Percentiles rank a stretch among this genome's conserved stretches.
Evolutionary conservation across 1,284 basidiomycete genomes (phyloP).

Genomic region (Rhodofomes roseus): DNA sequence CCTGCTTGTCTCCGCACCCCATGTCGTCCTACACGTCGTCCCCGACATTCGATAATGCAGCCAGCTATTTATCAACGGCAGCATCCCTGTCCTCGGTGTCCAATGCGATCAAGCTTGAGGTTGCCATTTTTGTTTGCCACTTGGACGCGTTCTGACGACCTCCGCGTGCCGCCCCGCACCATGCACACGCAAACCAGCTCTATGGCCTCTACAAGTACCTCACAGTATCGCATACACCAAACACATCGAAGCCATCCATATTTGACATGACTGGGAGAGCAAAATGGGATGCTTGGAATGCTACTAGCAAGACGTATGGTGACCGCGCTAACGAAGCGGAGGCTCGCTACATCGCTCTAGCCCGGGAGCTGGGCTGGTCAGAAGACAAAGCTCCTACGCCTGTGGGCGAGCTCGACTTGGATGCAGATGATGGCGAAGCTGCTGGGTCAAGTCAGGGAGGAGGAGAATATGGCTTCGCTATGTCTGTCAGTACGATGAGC

Average conservation of each 20-base stretch:
- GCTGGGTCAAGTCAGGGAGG: slow-evolving; percentile 16
- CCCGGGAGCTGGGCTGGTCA: slow-evolving; percentile 65
- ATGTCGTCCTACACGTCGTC: slow-evolving; percentile 40
- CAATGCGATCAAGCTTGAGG: slow-evolving; percentile 70
- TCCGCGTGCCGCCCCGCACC: slow-evolving; percentile 10
- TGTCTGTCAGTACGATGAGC: slow-evolving; percentile 59
- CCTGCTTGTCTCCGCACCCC: background rate
- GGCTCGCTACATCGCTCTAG: slow-evolving; percentile 68
- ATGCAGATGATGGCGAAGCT: slow-evolving; percentile 26
- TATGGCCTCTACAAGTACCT: slow-evolving; percentile 86
- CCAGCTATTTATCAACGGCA: slow-evolving; percentile 56
- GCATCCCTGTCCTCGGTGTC: slow-evolving; percentile 50
- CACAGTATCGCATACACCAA: slow-evolving; percentile 54
- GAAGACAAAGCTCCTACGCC: slow-evolving; percentile 29
- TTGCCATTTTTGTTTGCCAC: slow-evolving; percentile 32
- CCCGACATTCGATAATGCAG: slow-evolving; percentile 55
- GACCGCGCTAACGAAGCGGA: slow-evolving; percentile 43
- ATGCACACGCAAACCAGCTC: slow-evolving; percentile 46
- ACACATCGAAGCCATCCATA: slow-evolving; percentile 66
- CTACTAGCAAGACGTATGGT: slow-evolving; percentile 47
- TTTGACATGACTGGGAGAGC: slow-evolving; percentile 80
- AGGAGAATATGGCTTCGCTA: slow-evolving; percentile 51
- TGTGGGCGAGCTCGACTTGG: slow-evolving; percentile 10
- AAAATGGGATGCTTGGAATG: slow-evolving; percentile 86
- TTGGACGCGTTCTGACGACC: slow-evolving; percentile 25